Evolutionary conservation across 306 rosid species (phyloP).

Genomic region (Malus asiatica): DNA sequence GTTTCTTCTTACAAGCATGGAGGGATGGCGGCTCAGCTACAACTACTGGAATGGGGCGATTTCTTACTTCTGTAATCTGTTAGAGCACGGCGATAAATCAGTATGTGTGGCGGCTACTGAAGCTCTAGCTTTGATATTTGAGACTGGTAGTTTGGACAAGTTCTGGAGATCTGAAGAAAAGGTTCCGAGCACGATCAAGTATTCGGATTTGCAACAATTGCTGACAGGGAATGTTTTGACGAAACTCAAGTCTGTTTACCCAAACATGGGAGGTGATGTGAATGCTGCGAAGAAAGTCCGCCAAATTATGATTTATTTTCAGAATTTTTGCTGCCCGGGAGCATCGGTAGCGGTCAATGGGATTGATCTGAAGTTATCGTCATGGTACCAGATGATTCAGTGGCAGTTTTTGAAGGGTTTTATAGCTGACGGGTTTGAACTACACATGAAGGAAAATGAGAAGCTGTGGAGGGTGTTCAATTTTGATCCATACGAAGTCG

Average conservation of each 20-base stretch:
- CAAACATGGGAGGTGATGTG: not conserved
- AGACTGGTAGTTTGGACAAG: conserved; percentile 11
- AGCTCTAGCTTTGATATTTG: conserved; percentile 26
- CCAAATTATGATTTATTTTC: not conserved
- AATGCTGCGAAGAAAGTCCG: not conserved
- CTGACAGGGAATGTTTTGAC: not conserved
- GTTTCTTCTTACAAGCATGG: conserved; percentile 24
- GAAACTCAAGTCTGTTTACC: not conserved
- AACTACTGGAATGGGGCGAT: conserved; percentile 15
- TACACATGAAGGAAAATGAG: conserved; percentile 14
- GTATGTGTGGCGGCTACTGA: conserved; percentile 11
- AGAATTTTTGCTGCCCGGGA: conserved; percentile 8
- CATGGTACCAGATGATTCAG: conserved; percentile 24
- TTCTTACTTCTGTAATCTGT: conserved; percentile 4
- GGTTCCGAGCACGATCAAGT: not conserved
- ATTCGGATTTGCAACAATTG: not conserved
- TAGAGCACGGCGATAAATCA: conserved; percentile 12
- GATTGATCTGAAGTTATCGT: conserved; percentile 5
- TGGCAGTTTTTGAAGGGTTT: conserved; percentile 2
- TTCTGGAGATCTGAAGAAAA: conserved; percentile 4
- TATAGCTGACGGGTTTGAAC: not conserved
- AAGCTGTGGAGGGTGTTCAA: conserved; percentile 10
- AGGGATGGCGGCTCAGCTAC: conserved; percentile 19
- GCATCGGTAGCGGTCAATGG: not conserved
- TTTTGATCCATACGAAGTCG: not conserved